Evolutionary conservation across 2,329 filamentous ascomycete genomes (phyloP), one percentile per base, ranked within the genome.

Genomic region (Alternaria ventricosa): DNA sequence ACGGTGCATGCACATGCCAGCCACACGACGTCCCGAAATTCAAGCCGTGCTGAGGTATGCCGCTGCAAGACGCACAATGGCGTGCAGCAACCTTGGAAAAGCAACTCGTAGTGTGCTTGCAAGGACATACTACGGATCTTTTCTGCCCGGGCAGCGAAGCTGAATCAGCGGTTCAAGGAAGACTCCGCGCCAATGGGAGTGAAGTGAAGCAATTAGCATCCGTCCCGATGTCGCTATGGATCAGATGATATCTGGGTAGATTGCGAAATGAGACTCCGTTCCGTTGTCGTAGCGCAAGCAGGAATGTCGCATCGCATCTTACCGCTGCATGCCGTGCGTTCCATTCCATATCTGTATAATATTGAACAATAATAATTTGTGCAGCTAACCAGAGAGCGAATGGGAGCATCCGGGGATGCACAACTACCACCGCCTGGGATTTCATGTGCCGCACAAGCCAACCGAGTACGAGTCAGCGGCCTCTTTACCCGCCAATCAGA

Each of bases 51-150:
- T 22, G 49, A 36, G 22, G 49, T 53, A 33, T 46, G 23, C 47
- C n/a, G 18, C 43, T 47, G 54, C 55, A 57, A 53, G 55, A 50
- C 30, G 30, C 51, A 46, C 28, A 50, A 57, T 57, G 55, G 55
- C 45, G 55, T 57, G 55, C 55, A 57, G 55, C 20, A 22, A 22
- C 20, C 20, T 22, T 22, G 20, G 18, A 53, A 53, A 53, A 53
- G 20, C 36, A 55, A 44, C 13, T 8, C 9, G 28, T 53, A 53
- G 49, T 53, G 49, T 53, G 49, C 30, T 53, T 41, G 22, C 28
- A 49, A 36, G 28, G 30, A 57, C 44, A 18, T 50, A 25, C 30
- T 15, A 41, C 33, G 41, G 25, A 13, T 22, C 43, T 43, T 8
- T 55, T 22, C 36, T 43, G 30, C 53, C 53, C 53, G 18, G 22